A percentile compares a stretch with the other conserved stretches of the same genome.
phyloP scores from a whole-genome alignment of 2,329 filamentous ascomycete species.

The Dendrostoma leiphaemia region DNA sequence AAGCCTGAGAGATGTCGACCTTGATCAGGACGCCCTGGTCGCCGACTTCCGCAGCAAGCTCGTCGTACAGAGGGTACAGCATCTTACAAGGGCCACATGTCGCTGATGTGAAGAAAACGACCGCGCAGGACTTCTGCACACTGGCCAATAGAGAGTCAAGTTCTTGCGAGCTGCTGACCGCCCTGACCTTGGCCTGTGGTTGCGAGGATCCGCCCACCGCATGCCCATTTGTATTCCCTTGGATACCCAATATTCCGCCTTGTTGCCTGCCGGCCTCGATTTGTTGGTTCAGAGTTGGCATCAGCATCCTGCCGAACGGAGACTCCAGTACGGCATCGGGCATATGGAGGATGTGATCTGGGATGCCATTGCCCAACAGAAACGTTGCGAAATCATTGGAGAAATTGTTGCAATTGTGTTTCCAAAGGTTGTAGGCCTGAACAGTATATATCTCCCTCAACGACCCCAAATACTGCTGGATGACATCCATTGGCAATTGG shows the following conservation, averaged over 20 bases:
- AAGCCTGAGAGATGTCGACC: conserved; percentile 70
- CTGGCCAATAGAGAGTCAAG: conserved; percentile 59
- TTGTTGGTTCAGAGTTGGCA: conserved; percentile 62
- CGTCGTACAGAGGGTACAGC: conserved; percentile 78
- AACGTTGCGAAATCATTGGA: conserved; percentile 91
- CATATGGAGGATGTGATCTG: conserved; percentile 79
- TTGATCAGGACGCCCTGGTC: conserved; percentile 73
- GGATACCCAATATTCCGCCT: conserved; percentile 53
- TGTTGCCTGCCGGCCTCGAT: conserved; percentile 44
- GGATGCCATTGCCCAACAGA: conserved; percentile 83
- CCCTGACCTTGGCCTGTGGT: conserved; percentile 50
- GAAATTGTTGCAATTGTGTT: conserved; percentile 97
- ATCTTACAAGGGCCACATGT: conserved; percentile 83
- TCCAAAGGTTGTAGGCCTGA: conserved; percentile 83
- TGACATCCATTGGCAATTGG: conserved; percentile 73
- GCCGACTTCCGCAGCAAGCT: conserved; percentile 71
- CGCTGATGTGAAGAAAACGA: conserved; percentile 89
- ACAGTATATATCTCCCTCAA: conserved; percentile 78
- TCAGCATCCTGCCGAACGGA: conserved; percentile 84
- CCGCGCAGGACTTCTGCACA: conserved; percentile 66
- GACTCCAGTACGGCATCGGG: conserved; percentile 83
- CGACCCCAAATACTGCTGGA: conserved; percentile 85
- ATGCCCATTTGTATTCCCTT: conserved; percentile 34
- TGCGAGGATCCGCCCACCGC: conserved; percentile 21
- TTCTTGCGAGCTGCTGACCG: conserved; percentile 56